Conservation (phyloP, 176 grass and related monocot species). For the Hyparrhenia diplandra region DNA sequence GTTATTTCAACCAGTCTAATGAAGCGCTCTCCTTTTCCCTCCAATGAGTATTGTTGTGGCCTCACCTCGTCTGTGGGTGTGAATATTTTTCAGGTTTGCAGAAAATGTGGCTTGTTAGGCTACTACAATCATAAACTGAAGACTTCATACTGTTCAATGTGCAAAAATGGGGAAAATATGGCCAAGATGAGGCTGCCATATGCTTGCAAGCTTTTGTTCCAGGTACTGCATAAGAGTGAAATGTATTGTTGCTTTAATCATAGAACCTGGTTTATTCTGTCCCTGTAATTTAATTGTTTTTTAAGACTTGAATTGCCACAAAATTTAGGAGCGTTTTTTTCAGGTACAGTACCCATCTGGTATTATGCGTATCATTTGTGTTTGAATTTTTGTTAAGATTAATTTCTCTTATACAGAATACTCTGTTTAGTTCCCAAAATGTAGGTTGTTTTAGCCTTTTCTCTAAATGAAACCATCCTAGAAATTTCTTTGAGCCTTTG, state of each 20-base stretch:
- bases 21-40: neutral
- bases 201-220: slow-evolving; percentile 98
- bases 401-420: neutral
- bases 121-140: slow-evolving; percentile 94
- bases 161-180: slow-evolving; percentile 93
- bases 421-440: neutral
- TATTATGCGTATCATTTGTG: neutral
- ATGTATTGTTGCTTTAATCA: neutral
- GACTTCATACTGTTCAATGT: slow-evolving; percentile 91
- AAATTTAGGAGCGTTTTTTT: neutral
- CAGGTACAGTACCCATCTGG: neutral
- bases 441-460: neutral
- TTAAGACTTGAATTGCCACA: neutral
- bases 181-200: slow-evolving; percentile 95
- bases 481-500: neutral
- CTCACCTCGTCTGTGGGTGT: neutral
- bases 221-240: slow-evolving; percentile 37
- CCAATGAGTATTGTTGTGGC: neutral
- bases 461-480: neutral
- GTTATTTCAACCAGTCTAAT: neutral
- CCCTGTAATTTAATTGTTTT: neutral
- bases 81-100: slow-evolving; percentile 61
- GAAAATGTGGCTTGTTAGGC: slow-evolving; percentile 84
- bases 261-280: neutral
- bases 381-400: neutral